Base-by-base conservation (phyloP, 2,329 filamentous ascomycete species). In the Magnaporthales sp. region DNA sequence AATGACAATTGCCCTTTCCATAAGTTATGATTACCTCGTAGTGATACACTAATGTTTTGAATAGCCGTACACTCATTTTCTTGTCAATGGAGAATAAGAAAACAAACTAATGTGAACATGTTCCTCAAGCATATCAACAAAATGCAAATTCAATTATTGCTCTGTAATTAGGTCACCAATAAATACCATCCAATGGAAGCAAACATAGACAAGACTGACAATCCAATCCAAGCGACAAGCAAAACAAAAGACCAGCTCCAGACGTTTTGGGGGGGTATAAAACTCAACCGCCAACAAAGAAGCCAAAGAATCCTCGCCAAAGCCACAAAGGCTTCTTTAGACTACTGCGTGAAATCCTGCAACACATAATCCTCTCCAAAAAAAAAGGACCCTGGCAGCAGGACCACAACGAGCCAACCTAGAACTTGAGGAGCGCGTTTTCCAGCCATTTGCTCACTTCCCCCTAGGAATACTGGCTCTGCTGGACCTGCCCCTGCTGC, bases 401-500 rank as follows among this genome's bases (percentile, higher is more conserved):
- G 31, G 9, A 10, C 32, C 32, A 15, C n/a, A 1, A 11, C 11
- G 9, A 2, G 9, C 1, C 54, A 22, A 9, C 54, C n/a, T n/a
- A 58, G n/a, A 58, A 24, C 54, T 26, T 58, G 54, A 26, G n/a
- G 24, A 58, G 54, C 54, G 11, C n/a, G n/a, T 8, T 58, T 22
- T 58, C 54, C 24, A 58, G n/a, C 54, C 54, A 26, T 58, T 58
- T 58, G 54, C 54, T 58, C 54, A 15, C 11, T 26, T 58, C 54
- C 8, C 54, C n/a, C 54, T 58, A 58, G 54, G 54, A 58, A 15
- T 58, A 26, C 2, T 3, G 13, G 22, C n/a, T 10, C 13, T 38
- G 62, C 32, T 63, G 62, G 31, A n/a, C n/a, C 68, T 70, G 68
- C 63, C 67, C 63, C 62, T 67, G 62, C 19, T 22, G 46, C 22